Evolutionary conservation across 2,329 filamentous ascomycete genomes (phyloP).

Genomic region (Pseudogymnoascus sp.): DNA sequence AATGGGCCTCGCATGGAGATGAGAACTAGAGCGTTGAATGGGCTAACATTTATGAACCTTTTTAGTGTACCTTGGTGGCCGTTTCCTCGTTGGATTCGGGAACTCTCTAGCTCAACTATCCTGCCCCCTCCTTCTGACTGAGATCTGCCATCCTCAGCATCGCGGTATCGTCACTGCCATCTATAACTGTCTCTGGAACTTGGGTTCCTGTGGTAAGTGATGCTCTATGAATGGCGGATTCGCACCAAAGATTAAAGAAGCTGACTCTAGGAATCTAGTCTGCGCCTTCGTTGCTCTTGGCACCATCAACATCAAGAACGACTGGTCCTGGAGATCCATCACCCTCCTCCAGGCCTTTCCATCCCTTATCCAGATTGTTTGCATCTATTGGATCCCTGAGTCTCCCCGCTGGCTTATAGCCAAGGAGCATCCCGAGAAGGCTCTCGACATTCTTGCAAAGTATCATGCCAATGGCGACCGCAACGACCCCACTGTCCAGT

Average conservation of each 20-base stretch:
- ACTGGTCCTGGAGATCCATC: constrained; percentile 62
- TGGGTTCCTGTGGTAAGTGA: constrained; percentile 37
- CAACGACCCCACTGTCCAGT: constrained; percentile 35
- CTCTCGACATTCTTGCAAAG: constrained; percentile 39
- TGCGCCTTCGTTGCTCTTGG: constrained; percentile 57
- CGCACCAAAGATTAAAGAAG: not conserved
- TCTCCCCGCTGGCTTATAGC: constrained; percentile 51
- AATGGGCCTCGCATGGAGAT: too few relatives aligned
- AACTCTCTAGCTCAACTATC: constrained; percentile 56
- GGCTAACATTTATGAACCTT: not conserved
- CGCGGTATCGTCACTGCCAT: constrained; percentile 55
- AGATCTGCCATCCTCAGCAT: constrained; percentile 61
- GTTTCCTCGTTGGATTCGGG: constrained; percentile 59
- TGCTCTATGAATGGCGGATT: not conserved
- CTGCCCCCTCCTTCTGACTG: constrained; percentile 54
- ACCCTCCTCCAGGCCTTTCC: constrained; percentile 54
- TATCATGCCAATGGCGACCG: constrained; percentile 47
- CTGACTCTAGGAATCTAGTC: constrained; percentile 33
- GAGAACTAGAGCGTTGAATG: not conserved
- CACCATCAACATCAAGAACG: constrained; percentile 45
- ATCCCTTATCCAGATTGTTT: constrained; percentile 50
- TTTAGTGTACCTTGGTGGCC: constrained; percentile 48
- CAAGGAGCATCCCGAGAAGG: constrained; percentile 41
- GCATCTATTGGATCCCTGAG: constrained; percentile 54
- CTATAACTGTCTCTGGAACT: constrained; percentile 62